A percentile compares a stretch with the other conserved stretches of the same genome.
Conservation (phyloP, 2,329 filamentous ascomycete genomes). For the Coniella vitis region DNA sequence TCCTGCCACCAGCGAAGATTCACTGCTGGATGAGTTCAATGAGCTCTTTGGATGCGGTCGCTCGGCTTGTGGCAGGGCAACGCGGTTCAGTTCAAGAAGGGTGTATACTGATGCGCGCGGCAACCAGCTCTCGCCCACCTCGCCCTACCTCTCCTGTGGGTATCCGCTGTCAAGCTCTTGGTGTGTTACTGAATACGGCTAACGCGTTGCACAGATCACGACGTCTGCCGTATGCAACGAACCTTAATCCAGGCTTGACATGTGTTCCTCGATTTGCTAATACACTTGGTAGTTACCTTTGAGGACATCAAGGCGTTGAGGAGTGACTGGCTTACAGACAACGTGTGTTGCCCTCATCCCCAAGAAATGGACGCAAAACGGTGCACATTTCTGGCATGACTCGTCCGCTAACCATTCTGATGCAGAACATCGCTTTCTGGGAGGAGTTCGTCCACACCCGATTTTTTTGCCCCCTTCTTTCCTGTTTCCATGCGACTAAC, state of each 20-base stretch:
- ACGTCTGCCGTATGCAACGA: constrained; percentile 18
- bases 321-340: constrained; percentile 94
- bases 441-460: constrained; percentile 61
- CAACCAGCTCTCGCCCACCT: constrained; percentile 28
- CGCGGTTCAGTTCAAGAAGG: constrained; percentile 11
- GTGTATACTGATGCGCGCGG: constrained; percentile 15
- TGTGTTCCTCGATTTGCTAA: background rate
- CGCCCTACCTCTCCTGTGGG: constrained; percentile 41
- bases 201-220: constrained; percentile 18
- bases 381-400: too few relatives aligned
- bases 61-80: constrained; percentile 5
- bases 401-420: constrained; percentile 20
- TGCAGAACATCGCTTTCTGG: constrained; percentile 91
- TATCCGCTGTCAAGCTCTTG: constrained; percentile 5
- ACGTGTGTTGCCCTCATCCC: constrained; percentile 48
- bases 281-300: constrained; percentile 58
- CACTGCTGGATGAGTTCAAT: background rate
- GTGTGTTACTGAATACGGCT: constrained; percentile 3
- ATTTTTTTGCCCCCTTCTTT: constrained; percentile 2
- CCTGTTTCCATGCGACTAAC: constrained; percentile 7
- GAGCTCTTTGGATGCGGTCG: constrained; percentile 9
- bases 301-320: constrained; percentile 86
- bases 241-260: background rate
- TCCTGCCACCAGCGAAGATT: background rate
- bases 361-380: constrained; percentile 6